Evolutionary conservation across 176 grass and related monocot species (phyloP).

Genomic region (Oryza officinalis): DNA sequence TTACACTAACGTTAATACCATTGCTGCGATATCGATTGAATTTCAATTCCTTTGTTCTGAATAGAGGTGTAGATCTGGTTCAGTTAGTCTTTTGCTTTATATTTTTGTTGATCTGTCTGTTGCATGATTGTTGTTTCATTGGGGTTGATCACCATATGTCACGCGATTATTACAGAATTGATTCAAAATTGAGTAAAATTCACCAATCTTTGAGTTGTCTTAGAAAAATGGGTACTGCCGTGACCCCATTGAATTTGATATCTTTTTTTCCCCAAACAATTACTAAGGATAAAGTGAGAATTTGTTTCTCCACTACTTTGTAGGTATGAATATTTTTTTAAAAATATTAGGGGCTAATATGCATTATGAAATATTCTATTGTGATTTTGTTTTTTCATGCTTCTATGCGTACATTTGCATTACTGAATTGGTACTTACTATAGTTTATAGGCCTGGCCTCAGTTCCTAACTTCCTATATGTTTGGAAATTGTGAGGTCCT

Average conservation of each 20-base stretch:
- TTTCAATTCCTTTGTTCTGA: slow-evolving; percentile 6
- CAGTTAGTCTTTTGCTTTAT: background rate
- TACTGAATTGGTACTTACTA: background rate
- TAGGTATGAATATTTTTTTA: background rate
- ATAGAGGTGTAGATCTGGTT: background rate
- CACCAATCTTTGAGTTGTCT: background rate
- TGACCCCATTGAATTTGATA: background rate
- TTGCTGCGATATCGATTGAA: background rate
- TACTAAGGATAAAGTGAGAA: background rate
- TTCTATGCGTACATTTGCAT: background rate
- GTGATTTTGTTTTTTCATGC: background rate
- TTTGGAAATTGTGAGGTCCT: background rate
- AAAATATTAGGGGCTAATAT: background rate
- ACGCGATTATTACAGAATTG: background rate
- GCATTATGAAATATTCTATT: background rate
- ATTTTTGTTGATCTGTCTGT: background rate
- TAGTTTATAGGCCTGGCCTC: background rate
- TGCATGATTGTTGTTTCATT: slow-evolving; percentile 13
- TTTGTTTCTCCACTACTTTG: background rate
- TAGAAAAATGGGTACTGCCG: background rate
- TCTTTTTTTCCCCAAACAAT: background rate
- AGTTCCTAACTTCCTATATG: background rate
- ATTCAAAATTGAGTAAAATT: background rate
- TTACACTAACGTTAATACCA: background rate
- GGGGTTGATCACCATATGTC: background rate